Base-by-base conservation (phyloP, 1,139 yeast species). In the Scheffersomyces illinoinensis region DNA sequence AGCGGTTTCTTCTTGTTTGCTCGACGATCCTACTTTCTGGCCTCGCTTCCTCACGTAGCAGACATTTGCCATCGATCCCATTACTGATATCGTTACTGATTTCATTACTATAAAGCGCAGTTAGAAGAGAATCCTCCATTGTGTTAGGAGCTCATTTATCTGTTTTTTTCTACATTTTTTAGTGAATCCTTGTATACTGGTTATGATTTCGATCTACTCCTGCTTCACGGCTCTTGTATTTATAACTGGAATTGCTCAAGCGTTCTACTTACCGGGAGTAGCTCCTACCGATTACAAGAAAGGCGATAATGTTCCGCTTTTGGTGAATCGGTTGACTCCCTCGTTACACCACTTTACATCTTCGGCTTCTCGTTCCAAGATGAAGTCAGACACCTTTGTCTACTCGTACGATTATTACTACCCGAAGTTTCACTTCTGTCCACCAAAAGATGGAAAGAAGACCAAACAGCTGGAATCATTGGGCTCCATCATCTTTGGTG, bases 401-500 rank as follows among this genome's bases (percentile, higher is more conserved):
- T 89, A 87, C 67, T 88, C 95, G 0, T 90, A 87, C 71, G 98
- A 93, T 73, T 92, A 93, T 75, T 95, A 95, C 75, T 89, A 89
- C 73, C 88, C 89, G 50, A 86, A 87, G 63, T 89, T 96, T 70
- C 92, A 90, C 70, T 91, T 93, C 74, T 95, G 99, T 76, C 71
- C 73, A 60, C 99, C 98, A 0, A 72, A 76, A 56, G 88, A 82
- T 46, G 91, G 89, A 0, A 85, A 89, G 19, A 79, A 2, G 33
- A 8, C 5, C 10, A 88, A 89, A 66, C 97, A 92, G 73, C 86
- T 92, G 66, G 98, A 93, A 75, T 89, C 96, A 14, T 81, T 95
- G 57, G 99, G 99, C 7, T 89, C 98, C 1, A 89, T 95, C 63
- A 82, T 95, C 59, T 93, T 96, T 74, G 99, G 99, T 61, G 99